Percentiles rank a stretch among this genome's conserved stretches.
Evolutionary conservation across 108 stramenopile species (phyloP).

Genomic region (Aureococcus anophagefferens): DNA sequence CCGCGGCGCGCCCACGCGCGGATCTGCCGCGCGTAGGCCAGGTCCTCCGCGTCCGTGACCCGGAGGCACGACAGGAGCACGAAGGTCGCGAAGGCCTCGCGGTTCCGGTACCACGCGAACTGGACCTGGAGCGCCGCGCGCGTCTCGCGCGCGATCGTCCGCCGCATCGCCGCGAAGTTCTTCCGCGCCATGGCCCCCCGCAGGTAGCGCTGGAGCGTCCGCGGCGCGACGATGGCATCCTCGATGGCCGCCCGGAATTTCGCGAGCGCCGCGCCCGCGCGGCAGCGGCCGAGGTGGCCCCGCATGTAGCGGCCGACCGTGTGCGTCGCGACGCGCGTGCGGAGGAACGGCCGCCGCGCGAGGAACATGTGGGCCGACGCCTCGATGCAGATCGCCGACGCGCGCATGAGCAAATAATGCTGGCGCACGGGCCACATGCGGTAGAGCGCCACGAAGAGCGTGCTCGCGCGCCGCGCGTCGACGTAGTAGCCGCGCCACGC

Average conservation of each 20-base stretch:
- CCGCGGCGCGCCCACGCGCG: no score
- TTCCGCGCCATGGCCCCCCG: background rate
- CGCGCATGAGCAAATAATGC: slow-evolving; percentile 4
- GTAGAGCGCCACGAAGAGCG: background rate
- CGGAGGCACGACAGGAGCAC: slow-evolving; percentile 8
- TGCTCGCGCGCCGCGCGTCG: background rate
- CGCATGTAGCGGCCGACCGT: background rate
- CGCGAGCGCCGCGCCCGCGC: background rate
- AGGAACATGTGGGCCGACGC: slow-evolving; percentile 5
- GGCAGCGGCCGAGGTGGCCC: background rate
- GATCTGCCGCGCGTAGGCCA: background rate
- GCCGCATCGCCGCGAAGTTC: background rate
- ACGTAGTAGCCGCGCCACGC: background rate
- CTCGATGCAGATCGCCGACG: slow-evolving; percentile 7
- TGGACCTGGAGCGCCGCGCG: slow-evolving; percentile 7
- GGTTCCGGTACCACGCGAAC: slow-evolving; percentile 6
- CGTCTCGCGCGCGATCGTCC: background rate
- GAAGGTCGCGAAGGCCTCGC: slow-evolving; percentile 4
- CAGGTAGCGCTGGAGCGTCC: background rate
- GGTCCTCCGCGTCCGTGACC: slow-evolving; percentile 9
- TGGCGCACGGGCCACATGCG: slow-evolving; percentile 1
- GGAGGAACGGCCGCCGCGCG: background rate
- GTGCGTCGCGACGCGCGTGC: background rate
- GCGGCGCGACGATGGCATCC: background rate
- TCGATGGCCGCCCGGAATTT: background rate